phyloP scores from a whole-genome alignment of 1,284 basidiomycete species.

The Anthracocystis walkeri region DNA sequence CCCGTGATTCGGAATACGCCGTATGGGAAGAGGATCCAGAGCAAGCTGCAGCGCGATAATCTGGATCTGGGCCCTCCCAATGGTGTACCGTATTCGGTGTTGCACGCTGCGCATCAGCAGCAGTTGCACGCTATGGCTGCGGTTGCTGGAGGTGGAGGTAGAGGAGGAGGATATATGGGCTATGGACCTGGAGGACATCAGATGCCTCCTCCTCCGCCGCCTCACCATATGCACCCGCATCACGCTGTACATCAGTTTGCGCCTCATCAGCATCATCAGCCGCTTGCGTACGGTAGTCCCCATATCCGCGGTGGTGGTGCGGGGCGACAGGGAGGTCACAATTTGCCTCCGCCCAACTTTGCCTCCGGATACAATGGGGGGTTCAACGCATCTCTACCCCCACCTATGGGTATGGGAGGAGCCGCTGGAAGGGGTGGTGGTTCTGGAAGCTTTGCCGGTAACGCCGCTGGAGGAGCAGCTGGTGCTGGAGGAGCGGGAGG shows the following conservation, averaged over 20 bases:
- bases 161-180: slow-evolving; percentile 27
- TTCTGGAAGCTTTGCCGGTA: slow-evolving; percentile 1
- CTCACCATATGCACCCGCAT: slow-evolving; percentile 9
- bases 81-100: slow-evolving; percentile 56
- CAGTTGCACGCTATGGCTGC: slow-evolving; percentile 57
- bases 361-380: slow-evolving; percentile 13
- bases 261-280: slow-evolving; percentile 16
- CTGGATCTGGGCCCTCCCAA: slow-evolving; percentile 54
- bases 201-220: slow-evolving; percentile 11
- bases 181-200: slow-evolving; percentile 15
- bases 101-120: slow-evolving; percentile 59
- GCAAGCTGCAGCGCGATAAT: slow-evolving; percentile 68
- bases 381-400: slow-evolving; percentile 9
- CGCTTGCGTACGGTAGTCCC: slow-evolving; percentile 20
- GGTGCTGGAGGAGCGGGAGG: background rate
- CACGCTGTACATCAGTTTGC: background rate
- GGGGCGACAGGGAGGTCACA: slow-evolving; percentile 7
- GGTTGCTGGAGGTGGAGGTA: slow-evolving; percentile 27
- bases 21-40: slow-evolving; percentile 69
- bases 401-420: slow-evolving; percentile 28
- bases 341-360: slow-evolving; percentile 36
- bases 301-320: slow-evolving; percentile 9
- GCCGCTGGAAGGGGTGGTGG: background rate
- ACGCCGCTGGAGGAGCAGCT: slow-evolving; percentile 2
- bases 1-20: slow-evolving; percentile 69